These are phyloP conservation scores for Dendrobium huoshanense DNA, from an alignment of 106 monocot genomes.

Conservation along the genomic window DNA sequence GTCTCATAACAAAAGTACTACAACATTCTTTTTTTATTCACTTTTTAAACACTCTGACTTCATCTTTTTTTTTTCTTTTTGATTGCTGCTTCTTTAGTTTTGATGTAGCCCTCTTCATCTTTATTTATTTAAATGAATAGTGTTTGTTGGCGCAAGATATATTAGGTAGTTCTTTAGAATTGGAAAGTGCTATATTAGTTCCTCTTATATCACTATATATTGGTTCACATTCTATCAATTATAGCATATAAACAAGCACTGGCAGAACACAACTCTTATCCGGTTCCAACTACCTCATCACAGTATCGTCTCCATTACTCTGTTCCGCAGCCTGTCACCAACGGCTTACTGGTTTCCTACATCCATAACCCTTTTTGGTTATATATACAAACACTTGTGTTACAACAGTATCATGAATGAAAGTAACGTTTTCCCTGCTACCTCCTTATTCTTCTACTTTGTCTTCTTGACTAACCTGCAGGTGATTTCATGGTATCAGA, in stretches of 20 bases:
- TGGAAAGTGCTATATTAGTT: neutral
- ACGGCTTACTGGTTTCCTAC: too few species aligned
- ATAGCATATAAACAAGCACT: neutral
- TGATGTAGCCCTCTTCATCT: neutral
- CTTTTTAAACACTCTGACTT: neutral
- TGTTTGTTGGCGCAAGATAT: neutral
- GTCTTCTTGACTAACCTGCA: too few species aligned
- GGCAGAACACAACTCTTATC: too few species aligned
- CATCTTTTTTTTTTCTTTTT: neutral
- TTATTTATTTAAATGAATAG: neutral
- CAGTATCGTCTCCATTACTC: too few species aligned
- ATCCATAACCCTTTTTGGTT: too few species aligned
- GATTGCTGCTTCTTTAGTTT: neutral
- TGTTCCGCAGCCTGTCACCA: too few species aligned
- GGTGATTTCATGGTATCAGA: too few species aligned
- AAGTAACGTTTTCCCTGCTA: too few species aligned
- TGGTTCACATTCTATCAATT: neutral
- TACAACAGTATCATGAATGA: too few species aligned
- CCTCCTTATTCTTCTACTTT: too few species aligned
- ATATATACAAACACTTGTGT: too few species aligned
- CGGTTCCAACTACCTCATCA: too few species aligned
- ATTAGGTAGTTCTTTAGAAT: neutral
- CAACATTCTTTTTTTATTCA: neutral
- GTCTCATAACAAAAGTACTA: conserved; percentile 93
- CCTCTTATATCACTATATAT: neutral